Evolutionary conservation across 768 basidiomycete genomes (phyloP), one percentile per base, ranked within the genome.

Genomic region (Pluteus cervinus): DNA sequence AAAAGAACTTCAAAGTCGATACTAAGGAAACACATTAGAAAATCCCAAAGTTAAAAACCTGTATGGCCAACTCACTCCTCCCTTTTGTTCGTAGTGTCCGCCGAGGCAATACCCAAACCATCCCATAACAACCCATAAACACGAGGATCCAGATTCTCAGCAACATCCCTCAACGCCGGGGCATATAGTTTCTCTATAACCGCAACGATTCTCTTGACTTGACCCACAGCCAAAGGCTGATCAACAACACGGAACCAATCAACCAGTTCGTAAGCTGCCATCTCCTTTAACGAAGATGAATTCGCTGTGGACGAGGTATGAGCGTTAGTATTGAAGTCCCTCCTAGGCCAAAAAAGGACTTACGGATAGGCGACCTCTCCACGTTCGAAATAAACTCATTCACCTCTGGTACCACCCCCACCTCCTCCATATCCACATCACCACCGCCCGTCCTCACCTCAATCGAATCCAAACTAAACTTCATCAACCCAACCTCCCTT

Each of bases 181-280:
- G 55, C 49, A 41, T 78, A 53, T 12, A 77, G 55, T 15, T 59
- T 60, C 9, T 53, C 45, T 20, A 83, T 44, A 1, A 68, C 52
- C 2, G 39, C 38, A 1, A 62, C 50, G 2, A 81, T 50, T 5
- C 68, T 66, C 15, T 44, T 49, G 14, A 80, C 49, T 32, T 78
- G 66, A 0, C 47, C 43, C 1, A 57, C 9, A 10, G 51, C 47
- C 4, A 74, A 46, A 1, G 56, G 47, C 18, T 54, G 49, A 10
- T 63, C 62, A 2, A 66, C 48, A 1, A 83, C 55, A 24, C 82
- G 75, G 22, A 81, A 40, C 71, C 73, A 77, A 45, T 83, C 81
- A n/a, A 85, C 61, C 0, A 86, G 59, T 35, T 77, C 75, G 29
- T 63, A 75, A 1, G 79, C 79, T 20, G 60, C 46, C 1, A 50